These are phyloP conservation scores for Garcia nutans DNA, from an alignment of 345 rosid species.

Conservation along the genomic window DNA sequence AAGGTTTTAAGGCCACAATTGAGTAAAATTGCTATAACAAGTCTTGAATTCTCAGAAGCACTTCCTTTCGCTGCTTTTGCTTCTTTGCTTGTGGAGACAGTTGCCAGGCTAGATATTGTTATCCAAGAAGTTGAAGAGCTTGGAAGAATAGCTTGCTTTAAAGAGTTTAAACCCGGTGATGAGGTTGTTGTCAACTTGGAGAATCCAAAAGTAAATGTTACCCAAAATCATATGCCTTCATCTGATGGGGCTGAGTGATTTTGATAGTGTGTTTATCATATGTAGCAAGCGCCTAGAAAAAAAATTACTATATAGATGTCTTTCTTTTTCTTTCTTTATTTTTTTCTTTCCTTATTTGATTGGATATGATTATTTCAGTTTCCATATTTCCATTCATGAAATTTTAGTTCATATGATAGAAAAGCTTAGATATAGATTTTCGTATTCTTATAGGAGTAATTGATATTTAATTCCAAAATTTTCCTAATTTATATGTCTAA, in stretches of 20 bases:
- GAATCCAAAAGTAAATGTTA: conserved; percentile 25
- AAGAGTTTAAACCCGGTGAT: conserved; percentile 51
- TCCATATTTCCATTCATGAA: no score
- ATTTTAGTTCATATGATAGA: no score
- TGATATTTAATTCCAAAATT: no score
- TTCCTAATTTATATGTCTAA: no score
- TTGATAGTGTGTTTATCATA: not conserved
- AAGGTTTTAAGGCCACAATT: conserved; percentile 62
- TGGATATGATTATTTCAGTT: no score
- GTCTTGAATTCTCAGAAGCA: conserved; percentile 78
- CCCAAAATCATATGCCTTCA: conserved; percentile 29
- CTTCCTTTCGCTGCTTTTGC: conserved; percentile 89
- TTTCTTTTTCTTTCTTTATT: no score
- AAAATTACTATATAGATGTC: not conserved
- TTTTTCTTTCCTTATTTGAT: no score
- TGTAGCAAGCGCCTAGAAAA: not conserved
- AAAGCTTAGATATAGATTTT: no score
- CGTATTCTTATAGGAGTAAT: no score
- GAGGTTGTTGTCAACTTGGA: conserved; percentile 31
- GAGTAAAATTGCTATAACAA: conserved; percentile 60
- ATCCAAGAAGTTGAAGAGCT: conserved; percentile 69
- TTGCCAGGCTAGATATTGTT: conserved; percentile 70
- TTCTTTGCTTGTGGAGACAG: conserved; percentile 65
- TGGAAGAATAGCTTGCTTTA: conserved; percentile 60
- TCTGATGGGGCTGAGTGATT: conserved; percentile 28